phyloP scores from a whole-genome alignment of 495 filamentous ascomycete genomes.

The Aspergillus heteromorphus region DNA sequence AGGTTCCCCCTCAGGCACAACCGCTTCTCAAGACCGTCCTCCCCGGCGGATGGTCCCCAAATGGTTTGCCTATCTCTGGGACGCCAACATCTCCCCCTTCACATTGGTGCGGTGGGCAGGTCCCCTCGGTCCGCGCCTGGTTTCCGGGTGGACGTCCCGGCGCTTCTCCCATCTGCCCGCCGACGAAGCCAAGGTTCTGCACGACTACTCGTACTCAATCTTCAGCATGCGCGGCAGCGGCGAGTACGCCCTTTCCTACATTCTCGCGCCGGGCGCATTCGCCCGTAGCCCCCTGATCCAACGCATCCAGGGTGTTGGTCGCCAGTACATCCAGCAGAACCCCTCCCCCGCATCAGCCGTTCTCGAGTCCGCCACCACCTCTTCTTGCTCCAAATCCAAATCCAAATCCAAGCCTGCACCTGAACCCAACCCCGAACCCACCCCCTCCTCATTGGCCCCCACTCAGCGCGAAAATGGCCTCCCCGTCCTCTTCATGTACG shows the following conservation, averaged over 20 bases:
- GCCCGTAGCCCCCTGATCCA: conserved; percentile 84
- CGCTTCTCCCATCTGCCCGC: conserved; percentile 82
- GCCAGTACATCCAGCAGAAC: conserved; percentile 47
- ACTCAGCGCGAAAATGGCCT: conserved; percentile 63
- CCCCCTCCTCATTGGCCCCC: conserved; percentile 5
- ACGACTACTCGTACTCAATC: conserved; percentile 90
- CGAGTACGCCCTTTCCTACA: conserved; percentile 89
- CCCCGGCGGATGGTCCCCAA: conserved; percentile 65
- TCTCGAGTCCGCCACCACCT: conserved; percentile 9
- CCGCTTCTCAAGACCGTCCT: conserved; percentile 28
- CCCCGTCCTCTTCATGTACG: conserved; percentile 90
- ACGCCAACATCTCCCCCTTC: conserved; percentile 95
- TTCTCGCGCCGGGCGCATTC: conserved; percentile 89
- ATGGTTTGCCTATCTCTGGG: conserved; percentile 91
- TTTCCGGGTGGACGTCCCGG: conserved; percentile 90
- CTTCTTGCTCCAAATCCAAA: neutral
- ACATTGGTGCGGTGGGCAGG: conserved; percentile 82
- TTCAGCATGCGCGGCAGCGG: conserved; percentile 89
- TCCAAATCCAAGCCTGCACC: conserved; percentile 5
- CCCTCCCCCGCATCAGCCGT: conserved; percentile 16
- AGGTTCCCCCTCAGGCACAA: conserved; percentile 37
- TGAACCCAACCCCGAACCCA: neutral
- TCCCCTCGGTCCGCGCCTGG: conserved; percentile 85
- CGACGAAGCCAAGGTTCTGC: conserved; percentile 77
- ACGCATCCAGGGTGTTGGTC: conserved; percentile 78